phyloP scores from a whole-genome alignment of 352 stramenopile genomes.

The Saprolegnia diclina region DNA sequence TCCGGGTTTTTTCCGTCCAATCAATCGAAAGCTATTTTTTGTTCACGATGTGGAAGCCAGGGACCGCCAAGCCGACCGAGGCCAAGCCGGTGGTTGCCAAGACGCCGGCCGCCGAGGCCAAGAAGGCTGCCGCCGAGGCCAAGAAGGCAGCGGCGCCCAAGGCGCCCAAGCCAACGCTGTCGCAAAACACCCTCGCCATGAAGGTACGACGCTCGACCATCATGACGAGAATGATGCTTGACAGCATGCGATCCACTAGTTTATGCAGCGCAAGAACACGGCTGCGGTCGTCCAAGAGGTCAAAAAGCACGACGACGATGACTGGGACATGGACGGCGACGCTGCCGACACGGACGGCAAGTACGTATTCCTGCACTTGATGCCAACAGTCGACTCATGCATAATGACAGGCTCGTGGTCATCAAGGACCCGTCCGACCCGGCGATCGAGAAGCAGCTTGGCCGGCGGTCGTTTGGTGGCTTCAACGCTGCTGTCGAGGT shows the following conservation, averaged over 20 bases:
- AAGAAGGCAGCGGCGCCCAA: conserved; percentile 25
- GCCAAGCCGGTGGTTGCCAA: neutral
- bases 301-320: conserved; percentile 52
- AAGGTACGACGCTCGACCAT: conserved; percentile 40
- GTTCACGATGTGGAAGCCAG: conserved; percentile 31
- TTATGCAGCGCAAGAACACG: conserved; percentile 82
- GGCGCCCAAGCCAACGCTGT: conserved; percentile 48
- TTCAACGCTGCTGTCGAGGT: conserved; percentile 78
- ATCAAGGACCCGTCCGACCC: conserved; percentile 58
- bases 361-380: neutral
- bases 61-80: conserved; percentile 21
- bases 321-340: conserved; percentile 44
- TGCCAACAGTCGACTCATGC: conserved; percentile 4
- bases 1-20: conserved; percentile 21
- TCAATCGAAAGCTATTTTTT: neutral
- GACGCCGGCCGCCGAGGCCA: conserved; percentile 28
- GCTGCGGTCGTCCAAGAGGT: conserved; percentile 46
- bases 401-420: conserved; percentile 38
- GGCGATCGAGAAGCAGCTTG: conserved; percentile 67
- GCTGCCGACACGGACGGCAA: conserved; percentile 25
- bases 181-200: conserved; percentile 82
- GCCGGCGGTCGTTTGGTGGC: conserved; percentile 65
- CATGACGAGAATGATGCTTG: neutral
- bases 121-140: conserved; percentile 24
- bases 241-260: conserved; percentile 33